phyloP scores from a whole-genome alignment of 2,329 filamentous ascomycete genomes.

The Colletotrichum euphorbiae region DNA sequence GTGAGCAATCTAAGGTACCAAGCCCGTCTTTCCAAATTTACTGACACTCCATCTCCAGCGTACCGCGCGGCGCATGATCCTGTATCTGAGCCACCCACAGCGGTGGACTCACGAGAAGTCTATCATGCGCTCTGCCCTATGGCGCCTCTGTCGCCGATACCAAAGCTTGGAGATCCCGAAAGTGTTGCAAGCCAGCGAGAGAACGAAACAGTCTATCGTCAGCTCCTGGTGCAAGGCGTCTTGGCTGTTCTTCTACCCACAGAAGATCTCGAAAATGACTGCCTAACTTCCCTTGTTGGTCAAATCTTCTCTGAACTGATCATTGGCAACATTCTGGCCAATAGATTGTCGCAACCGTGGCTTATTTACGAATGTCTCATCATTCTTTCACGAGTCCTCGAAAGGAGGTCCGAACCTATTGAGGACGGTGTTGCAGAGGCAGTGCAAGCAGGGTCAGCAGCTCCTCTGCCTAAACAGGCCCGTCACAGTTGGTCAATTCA shows the following conservation, averaged over 20 bases:
- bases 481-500: conserved; percentile 54
- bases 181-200: conserved; percentile 72
- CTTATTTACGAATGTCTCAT: conserved; percentile 87
- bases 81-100: conserved; percentile 68
- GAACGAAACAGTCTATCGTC: conserved; percentile 87
- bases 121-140: conserved; percentile 89
- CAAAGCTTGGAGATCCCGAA: conserved; percentile 63
- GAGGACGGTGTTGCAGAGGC: conserved; percentile 35
- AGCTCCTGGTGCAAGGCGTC: conserved; percentile 85
- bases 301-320: conserved; percentile 93
- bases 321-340: conserved; percentile 82
- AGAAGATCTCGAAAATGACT: conserved; percentile 90
- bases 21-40: background rate
- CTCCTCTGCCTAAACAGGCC: conserved; percentile 15
- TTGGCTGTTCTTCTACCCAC: conserved; percentile 88
- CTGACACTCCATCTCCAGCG: conserved; percentile 54
- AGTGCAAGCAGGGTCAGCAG: conserved; percentile 11
- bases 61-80: conserved; percentile 76
- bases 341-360: conserved; percentile 87
- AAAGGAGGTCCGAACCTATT: conserved; percentile 43
- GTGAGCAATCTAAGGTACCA: conserved; percentile 63
- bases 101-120: conserved; percentile 72
- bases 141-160: conserved; percentile 83
- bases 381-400: conserved; percentile 68
- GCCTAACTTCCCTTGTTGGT: conserved; percentile 83